Conservation (phyloP, 129 eudicot species). For the Apium graveolens region DNA sequence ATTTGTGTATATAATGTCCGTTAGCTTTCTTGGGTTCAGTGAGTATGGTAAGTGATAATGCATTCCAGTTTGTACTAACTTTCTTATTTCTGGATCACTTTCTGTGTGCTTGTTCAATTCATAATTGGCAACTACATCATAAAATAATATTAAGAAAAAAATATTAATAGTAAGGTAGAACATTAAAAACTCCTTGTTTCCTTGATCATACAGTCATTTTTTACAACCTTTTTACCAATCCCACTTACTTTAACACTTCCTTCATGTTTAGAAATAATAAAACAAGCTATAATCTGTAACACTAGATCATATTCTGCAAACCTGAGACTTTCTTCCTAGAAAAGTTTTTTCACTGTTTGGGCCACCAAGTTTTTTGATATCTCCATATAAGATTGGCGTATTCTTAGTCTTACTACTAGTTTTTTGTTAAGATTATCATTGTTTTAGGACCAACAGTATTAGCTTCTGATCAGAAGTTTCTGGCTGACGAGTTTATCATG, state of each 20-base stretch:
- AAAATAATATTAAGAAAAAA: not conserved
- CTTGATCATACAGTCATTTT: constrained; percentile 22
- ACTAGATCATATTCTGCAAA: constrained; percentile 34
- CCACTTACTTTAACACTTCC: constrained; percentile 21
- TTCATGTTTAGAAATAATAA: constrained; percentile 21
- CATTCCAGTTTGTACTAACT: constrained; percentile 23
- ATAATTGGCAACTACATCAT: constrained; percentile 28
- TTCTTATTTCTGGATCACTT: constrained; percentile 9
- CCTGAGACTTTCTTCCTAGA: constrained; percentile 24
- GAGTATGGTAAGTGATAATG: constrained; percentile 35
- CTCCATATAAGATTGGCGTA: not conserved
- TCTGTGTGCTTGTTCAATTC: constrained; percentile 42
- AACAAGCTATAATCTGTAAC: constrained; percentile 24
- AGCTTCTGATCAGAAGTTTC: not conserved
- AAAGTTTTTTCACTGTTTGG: not conserved
- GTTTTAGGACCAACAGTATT: not conserved
- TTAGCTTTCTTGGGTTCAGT: constrained; percentile 15
- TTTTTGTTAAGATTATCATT: not conserved
- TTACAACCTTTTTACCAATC: constrained; percentile 39
- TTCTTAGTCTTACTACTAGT: not conserved
- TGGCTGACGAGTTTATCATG: not conserved
- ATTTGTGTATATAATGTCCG: not conserved
- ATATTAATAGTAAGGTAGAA: constrained; percentile 34
- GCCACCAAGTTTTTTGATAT: not conserved
- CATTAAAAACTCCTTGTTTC: constrained; percentile 20